Evolutionary conservation across 306 rosid species (phyloP).

Genomic region (Cucurbita maxima): DNA sequence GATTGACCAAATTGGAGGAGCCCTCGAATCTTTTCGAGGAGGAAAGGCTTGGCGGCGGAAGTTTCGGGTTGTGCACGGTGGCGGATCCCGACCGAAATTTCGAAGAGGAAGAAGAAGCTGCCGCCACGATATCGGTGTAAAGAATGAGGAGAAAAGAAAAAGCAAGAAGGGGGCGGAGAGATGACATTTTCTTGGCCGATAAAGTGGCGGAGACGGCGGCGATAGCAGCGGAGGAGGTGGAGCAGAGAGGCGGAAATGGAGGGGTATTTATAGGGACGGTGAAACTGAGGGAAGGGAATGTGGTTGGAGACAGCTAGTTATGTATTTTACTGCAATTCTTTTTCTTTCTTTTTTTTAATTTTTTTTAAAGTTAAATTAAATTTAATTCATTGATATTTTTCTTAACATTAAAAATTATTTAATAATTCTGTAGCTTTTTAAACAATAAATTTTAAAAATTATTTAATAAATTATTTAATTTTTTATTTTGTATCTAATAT

Average conservation of each 20-base stretch:
- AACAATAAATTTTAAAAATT: too few species aligned
- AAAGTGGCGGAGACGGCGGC: background rate
- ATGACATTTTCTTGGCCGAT: background rate
- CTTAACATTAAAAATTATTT: too few species aligned
- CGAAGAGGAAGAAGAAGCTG: constrained; percentile 3
- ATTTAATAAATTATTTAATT: too few species aligned
- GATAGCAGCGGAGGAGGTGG: background rate
- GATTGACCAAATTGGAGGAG: constrained; percentile 55
- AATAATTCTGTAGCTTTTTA: too few species aligned
- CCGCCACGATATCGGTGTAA: background rate
- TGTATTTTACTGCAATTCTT: background rate
- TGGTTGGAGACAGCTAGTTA: background rate
- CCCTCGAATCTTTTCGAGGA: constrained; percentile 71
- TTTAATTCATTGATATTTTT: too few species aligned
- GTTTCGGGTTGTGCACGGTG: constrained; percentile 40
- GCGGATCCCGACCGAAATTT: constrained; percentile 9
- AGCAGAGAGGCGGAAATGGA: background rate
- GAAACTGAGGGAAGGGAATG: background rate
- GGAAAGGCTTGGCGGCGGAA: constrained; percentile 38
- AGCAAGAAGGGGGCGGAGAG: background rate
- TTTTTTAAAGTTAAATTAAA: too few species aligned
- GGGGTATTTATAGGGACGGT: background rate
- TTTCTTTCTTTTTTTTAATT: background rate
- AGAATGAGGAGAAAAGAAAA: background rate
- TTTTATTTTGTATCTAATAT: too few species aligned